These are phyloP conservation scores for Phialophora tarda DNA, from an alignment of 2,329 filamentous ascomycete species.

Conservation along the genomic window DNA sequence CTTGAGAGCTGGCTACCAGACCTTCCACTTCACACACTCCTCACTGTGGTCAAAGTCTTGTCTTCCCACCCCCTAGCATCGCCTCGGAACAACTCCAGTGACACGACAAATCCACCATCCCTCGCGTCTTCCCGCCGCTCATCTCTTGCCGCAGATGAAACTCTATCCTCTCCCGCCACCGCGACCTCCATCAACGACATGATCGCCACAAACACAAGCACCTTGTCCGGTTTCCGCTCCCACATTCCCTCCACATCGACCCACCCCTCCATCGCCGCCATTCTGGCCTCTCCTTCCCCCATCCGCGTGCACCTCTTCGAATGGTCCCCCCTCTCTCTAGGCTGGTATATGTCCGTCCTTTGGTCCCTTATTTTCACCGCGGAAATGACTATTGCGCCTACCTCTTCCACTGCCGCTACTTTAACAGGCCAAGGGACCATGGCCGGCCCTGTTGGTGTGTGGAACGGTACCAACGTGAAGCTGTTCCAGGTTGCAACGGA, in stretches of 20 bases:
- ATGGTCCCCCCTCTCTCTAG: conserved; percentile 87
- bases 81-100: conserved; percentile 40
- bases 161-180: conserved; percentile 44
- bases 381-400: conserved; percentile 73
- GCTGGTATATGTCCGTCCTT: conserved; percentile 93
- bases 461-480: conserved; percentile 88
- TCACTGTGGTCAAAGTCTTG: conserved; percentile 72
- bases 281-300: conserved; percentile 71
- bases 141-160: conserved; percentile 42
- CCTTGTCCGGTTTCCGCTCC: conserved; percentile 45
- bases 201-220: not conserved
- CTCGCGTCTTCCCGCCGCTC: conserved; percentile 41
- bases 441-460: conserved; percentile 86
- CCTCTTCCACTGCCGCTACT: conserved; percentile 37
- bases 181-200: not conserved
- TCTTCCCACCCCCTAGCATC: conserved; percentile 52
- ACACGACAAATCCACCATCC: conserved; percentile 38
- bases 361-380: conserved; percentile 92
- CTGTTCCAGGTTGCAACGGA: conserved; percentile 85
- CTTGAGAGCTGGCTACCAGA: conserved; percentile 94
- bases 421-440: conserved; percentile 51
- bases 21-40: conserved; percentile 82
- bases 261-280: conserved; percentile 67
- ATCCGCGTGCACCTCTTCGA: conserved; percentile 87
- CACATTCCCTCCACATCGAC: conserved; percentile 52